phyloP scores from a whole-genome alignment of 345 rosid species.

The Aethionema arabicum region DNA sequence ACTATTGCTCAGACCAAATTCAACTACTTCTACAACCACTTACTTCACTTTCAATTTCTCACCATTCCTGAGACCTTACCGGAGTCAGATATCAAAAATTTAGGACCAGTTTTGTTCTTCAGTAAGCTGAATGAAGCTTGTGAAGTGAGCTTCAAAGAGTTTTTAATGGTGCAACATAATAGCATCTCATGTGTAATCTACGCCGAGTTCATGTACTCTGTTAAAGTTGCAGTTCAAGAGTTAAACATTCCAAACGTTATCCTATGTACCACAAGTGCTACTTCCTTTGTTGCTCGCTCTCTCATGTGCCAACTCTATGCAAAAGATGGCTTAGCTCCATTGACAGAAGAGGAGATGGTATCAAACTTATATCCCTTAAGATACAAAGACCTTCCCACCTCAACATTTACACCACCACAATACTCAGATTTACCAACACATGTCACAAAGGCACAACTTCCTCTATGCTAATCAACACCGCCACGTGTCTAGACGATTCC shows the following conservation, averaged over 20 bases:
- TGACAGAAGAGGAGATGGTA: constrained; percentile 14
- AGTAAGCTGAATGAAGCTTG: constrained; percentile 1
- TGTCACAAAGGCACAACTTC: constrained; percentile 21
- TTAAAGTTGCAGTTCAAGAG: constrained; percentile 10
- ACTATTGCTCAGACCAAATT: constrained; percentile 18
- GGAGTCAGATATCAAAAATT: constrained; percentile 10
- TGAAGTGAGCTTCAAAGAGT: constrained; percentile 4
- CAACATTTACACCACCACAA: constrained; percentile 3
- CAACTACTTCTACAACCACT: constrained; percentile 7
- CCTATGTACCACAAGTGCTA: constrained; percentile 12
- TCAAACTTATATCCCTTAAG: constrained; percentile 12
- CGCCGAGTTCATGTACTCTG: constrained; percentile 28
- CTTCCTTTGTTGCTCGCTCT: constrained; percentile 13
- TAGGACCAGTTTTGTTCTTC: constrained; percentile 1
- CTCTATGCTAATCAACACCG: constrained; percentile 16
- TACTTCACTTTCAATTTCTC: constrained; percentile 5
- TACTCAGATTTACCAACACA: neutral
- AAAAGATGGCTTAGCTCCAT: constrained; percentile 17
- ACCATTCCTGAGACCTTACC: constrained; percentile 2
- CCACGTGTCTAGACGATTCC: constrained; percentile 18
- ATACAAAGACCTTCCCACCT: constrained; percentile 22
- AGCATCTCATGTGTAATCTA: constrained; percentile 43
- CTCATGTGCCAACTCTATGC: constrained; percentile 6
- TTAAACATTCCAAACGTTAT: constrained; percentile 16
- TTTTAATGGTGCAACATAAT: constrained; percentile 8